Conservation (phyloP, 352 stramenopile genomes). For the Halophytophthora batemanensis region DNA sequence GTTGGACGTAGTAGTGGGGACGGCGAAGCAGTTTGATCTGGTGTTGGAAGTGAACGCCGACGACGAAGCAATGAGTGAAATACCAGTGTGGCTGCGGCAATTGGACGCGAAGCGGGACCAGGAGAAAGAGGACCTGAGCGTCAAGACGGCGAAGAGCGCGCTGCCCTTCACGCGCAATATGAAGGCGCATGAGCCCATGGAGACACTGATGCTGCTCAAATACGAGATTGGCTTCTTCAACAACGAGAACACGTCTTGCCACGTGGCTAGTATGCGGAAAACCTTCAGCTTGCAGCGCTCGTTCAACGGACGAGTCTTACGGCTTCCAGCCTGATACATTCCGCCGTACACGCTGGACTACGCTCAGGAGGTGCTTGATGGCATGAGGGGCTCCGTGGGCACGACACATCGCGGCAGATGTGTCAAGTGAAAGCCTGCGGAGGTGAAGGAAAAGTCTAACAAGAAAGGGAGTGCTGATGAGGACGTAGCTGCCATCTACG, state of each 20-base stretch:
- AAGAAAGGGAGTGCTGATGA: neutral
- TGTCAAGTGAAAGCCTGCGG: slow-evolving; percentile 12
- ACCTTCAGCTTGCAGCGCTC: slow-evolving; percentile 19
- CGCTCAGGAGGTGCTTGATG: neutral
- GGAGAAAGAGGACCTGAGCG: slow-evolving; percentile 14
- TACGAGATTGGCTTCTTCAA: slow-evolving; percentile 34
- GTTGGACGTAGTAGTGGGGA: slow-evolving; percentile 7
- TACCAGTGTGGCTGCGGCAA: slow-evolving; percentile 7
- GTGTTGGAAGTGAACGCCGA: neutral
- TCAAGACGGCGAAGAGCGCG: slow-evolving; percentile 19
- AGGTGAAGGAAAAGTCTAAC: slow-evolving; percentile 8
- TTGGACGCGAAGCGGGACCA: slow-evolving; percentile 3
- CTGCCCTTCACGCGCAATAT: slow-evolving; percentile 26
- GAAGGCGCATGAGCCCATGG: slow-evolving; percentile 21
- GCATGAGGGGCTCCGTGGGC: slow-evolving; percentile 10
- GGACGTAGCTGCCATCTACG: neutral
- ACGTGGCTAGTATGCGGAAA: slow-evolving; percentile 30
- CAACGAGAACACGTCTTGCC: slow-evolving; percentile 15
- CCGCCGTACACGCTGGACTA: slow-evolving; percentile 13
- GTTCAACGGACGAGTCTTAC: slow-evolving; percentile 15
- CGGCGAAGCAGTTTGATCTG: slow-evolving; percentile 5
- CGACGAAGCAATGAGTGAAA: neutral
- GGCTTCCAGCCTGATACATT: slow-evolving; percentile 16
- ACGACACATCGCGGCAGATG: slow-evolving; percentile 12
- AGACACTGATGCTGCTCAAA: slow-evolving; percentile 30